These are phyloP conservation scores for Quercus gilva DNA, from an alignment of 306 rosid species.

Conservation along the genomic window DNA sequence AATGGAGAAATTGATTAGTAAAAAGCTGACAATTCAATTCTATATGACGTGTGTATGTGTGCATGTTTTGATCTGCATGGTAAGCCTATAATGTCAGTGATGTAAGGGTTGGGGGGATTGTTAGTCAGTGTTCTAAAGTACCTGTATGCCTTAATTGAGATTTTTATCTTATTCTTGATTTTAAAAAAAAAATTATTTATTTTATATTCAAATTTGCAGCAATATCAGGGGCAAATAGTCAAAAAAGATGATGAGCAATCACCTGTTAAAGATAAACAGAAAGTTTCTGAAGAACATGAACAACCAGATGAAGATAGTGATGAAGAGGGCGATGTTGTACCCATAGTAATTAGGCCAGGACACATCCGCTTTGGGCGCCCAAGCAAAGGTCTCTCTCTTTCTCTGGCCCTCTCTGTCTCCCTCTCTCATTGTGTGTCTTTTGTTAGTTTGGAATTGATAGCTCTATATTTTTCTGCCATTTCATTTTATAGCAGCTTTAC, in stretches of 20 bases:
- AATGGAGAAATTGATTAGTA: conserved; percentile 5
- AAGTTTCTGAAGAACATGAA: conserved; percentile 32
- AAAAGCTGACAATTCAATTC: neutral
- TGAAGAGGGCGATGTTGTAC: conserved; percentile 61
- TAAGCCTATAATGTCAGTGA: conserved; percentile 11
- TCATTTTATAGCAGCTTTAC: neutral
- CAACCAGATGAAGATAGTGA: conserved; percentile 49
- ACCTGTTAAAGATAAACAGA: conserved; percentile 30
- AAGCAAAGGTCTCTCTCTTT: conserved; percentile 49
- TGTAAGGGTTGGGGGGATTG: conserved; percentile 14
- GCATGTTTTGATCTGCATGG: conserved; percentile 17
- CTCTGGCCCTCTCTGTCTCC: conserved; percentile 8
- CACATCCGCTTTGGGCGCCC: conserved; percentile 82
- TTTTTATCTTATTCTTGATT: conserved; percentile 1
- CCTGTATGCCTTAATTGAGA: conserved; percentile 8
- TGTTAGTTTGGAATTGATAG: neutral
- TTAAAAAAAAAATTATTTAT: neutral
- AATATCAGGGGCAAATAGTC: conserved; percentile 25
- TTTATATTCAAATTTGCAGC: conserved; percentile 43
- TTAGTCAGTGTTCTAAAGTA: conserved; percentile 15
- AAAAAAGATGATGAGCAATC: conserved; percentile 39
- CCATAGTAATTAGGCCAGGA: conserved; percentile 87
- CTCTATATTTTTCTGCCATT: neutral
- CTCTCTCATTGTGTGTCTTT: neutral
- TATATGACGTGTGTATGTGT: neutral